These are phyloP conservation scores for Parascedosporium putredinis DNA, from an alignment of 2,329 filamentous ascomycete genomes.

Conservation along the genomic window DNA sequence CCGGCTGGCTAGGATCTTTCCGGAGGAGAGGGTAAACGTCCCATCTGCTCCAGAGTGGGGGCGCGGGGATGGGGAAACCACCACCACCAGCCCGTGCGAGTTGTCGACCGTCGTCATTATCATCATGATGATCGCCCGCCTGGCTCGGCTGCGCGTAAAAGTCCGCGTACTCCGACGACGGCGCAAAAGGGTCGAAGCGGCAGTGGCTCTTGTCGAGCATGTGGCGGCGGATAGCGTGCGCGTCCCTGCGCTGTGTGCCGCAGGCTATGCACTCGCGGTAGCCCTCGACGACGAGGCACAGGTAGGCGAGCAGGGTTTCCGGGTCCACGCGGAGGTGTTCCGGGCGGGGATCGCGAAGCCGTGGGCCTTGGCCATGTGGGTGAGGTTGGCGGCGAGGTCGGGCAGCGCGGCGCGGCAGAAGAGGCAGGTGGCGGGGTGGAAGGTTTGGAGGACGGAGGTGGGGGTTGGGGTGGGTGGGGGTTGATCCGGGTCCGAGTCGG, in stretches of 20 bases:
- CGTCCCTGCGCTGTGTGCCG: constrained; percentile 29
- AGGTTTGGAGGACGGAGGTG: constrained; percentile 13
- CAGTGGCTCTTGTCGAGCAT: constrained; percentile 41
- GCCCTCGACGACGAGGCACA: constrained; percentile 36
- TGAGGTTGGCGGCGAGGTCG: constrained; percentile 25
- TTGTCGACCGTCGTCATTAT: no score
- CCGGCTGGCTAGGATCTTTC: neutral
- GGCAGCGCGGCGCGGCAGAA: constrained; percentile 26
- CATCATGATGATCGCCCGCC: constrained; percentile 3
- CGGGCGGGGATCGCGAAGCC: constrained; percentile 32
- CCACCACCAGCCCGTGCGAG: no score
- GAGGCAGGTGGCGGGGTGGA: constrained; percentile 25
- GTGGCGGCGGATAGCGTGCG: constrained; percentile 37
- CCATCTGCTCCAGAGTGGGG: neutral
- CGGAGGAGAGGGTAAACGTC: neutral
- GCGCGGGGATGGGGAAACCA: neutral
- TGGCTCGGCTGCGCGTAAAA: constrained; percentile 29
- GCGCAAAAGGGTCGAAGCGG: constrained; percentile 26
- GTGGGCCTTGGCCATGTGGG: constrained; percentile 40
- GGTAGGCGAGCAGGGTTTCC: constrained; percentile 34
- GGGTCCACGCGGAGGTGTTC: constrained; percentile 32
- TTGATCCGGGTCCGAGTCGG: neutral
- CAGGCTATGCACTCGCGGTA: constrained; percentile 43
- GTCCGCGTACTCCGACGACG: constrained; percentile 26
- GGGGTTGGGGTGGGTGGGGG: neutral